phyloP scores from a whole-genome alignment of 139 green algal species.

The Chlorella sp. region DNA sequence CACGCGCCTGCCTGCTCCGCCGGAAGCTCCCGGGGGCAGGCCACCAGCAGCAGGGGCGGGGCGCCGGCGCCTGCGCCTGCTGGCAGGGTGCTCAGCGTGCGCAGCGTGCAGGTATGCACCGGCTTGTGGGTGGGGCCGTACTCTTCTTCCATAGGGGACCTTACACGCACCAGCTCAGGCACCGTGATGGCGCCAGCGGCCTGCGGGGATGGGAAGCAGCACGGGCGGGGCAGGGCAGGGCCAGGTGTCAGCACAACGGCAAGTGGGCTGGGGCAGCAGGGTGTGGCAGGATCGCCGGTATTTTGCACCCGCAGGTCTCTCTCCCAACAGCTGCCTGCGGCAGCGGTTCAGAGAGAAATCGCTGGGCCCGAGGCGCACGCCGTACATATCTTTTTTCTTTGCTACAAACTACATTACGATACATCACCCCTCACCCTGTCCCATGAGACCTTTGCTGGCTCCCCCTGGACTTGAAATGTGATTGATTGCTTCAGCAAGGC shows the following conservation, averaged over 20 bases:
- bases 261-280: too few relatives aligned
- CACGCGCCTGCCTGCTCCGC: conserved; percentile 37
- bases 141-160: conserved; percentile 31
- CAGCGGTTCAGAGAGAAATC: too few relatives aligned
- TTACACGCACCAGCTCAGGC: conserved; percentile 28
- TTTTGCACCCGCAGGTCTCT: too few relatives aligned
- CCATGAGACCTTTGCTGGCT: too few relatives aligned
- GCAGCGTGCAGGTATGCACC: conserved; percentile 31
- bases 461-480: too few relatives aligned
- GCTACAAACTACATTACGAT: too few relatives aligned
- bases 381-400: too few relatives aligned
- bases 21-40: background rate
- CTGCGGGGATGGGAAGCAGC: background rate
- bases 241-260: background rate
- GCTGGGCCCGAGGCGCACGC: too few relatives aligned
- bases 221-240: background rate
- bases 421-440: too few relatives aligned
- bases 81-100: background rate
- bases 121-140: background rate
- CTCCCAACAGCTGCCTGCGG: too few relatives aligned
- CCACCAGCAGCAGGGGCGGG: background rate
- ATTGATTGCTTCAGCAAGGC: background rate
- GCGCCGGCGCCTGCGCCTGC: background rate
- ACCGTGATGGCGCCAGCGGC: conserved; percentile 13
- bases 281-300: too few relatives aligned